Conservation (phyloP, 495 filamentous ascomycete species). For the Penicillium crystallinum region DNA sequence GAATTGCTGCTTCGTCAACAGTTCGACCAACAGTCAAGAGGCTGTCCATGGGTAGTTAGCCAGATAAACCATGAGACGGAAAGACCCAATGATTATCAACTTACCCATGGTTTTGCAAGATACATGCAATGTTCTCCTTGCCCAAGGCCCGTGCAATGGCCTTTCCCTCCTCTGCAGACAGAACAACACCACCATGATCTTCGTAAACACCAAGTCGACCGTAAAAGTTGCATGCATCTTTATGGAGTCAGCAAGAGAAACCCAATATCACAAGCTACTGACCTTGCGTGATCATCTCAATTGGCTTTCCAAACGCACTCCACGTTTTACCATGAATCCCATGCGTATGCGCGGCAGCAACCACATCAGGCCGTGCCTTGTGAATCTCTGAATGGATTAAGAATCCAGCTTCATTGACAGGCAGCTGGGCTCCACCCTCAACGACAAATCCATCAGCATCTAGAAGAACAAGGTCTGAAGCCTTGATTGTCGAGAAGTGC, state of each 20-base stretch:
- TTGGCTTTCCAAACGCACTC: constrained; percentile 41
- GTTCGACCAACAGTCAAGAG: constrained; percentile 58
- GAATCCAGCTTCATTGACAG: constrained; percentile 64
- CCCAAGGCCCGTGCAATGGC: constrained; percentile 57
- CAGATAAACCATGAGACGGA: neutral
- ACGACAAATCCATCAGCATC: constrained; percentile 46
- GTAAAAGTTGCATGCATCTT: constrained; percentile 56
- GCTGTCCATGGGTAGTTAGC: constrained; percentile 13
- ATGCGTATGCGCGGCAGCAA: constrained; percentile 49
- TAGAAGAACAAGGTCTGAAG: constrained; percentile 45
- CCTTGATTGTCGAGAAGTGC: constrained; percentile 53
- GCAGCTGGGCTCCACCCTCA: constrained; percentile 47
- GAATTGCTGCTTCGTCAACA: constrained; percentile 64
- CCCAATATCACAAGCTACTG: neutral
- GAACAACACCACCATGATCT: constrained; percentile 51
- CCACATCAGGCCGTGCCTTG: constrained; percentile 45
- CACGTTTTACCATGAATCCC: constrained; percentile 43
- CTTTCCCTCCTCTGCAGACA: constrained; percentile 57
- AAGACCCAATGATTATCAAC: neutral
- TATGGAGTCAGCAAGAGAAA: neutral
- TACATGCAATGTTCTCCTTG: constrained; percentile 55
- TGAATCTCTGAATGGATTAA: constrained; percentile 57
- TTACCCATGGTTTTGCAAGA: constrained; percentile 64
- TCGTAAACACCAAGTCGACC: constrained; percentile 48
- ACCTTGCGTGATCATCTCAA: constrained; percentile 50